Conservation (phyloP, 2,329 filamentous ascomycete species). For the Trichoderma sp. region DNA sequence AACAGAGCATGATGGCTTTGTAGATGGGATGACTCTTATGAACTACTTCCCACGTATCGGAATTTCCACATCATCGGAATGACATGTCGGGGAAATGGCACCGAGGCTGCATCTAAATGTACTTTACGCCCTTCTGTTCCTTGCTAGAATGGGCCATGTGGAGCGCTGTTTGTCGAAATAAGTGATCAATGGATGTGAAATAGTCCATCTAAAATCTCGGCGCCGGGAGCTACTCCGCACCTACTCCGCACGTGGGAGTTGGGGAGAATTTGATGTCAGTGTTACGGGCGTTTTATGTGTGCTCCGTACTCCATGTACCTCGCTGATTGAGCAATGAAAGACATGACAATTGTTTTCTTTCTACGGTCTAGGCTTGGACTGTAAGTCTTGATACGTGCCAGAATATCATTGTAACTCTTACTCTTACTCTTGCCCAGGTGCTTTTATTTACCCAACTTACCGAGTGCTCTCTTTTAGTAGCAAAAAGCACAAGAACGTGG, state of each 20-base stretch:
- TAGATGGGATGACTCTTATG: neutral
- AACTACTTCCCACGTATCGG: neutral
- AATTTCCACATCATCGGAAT: neutral
- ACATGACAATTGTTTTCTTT: neutral
- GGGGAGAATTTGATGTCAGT: neutral
- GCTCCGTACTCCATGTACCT: too few relatives aligned
- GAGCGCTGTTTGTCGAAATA: neutral
- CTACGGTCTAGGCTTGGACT: neutral
- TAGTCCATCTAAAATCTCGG: neutral
- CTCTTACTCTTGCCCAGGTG: neutral
- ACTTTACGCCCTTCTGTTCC: neutral
- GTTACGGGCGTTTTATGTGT: too few relatives aligned
- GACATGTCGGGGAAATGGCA: neutral
- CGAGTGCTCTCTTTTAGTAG: neutral
- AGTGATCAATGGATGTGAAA: neutral
- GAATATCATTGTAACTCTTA: neutral
- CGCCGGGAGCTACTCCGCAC: neutral
- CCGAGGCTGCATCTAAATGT: neutral
- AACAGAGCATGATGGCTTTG: neutral
- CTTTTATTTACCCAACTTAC: too few relatives aligned
- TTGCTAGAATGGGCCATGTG: neutral
- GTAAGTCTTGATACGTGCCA: neutral
- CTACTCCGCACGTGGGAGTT: neutral
- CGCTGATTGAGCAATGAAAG: neutral
- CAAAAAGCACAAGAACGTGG: neutral